Evolutionary conservation across 2,329 filamentous ascomycete genomes (phyloP), one percentile per base, ranked within the genome.

Genomic region (Alternaria solani): DNA sequence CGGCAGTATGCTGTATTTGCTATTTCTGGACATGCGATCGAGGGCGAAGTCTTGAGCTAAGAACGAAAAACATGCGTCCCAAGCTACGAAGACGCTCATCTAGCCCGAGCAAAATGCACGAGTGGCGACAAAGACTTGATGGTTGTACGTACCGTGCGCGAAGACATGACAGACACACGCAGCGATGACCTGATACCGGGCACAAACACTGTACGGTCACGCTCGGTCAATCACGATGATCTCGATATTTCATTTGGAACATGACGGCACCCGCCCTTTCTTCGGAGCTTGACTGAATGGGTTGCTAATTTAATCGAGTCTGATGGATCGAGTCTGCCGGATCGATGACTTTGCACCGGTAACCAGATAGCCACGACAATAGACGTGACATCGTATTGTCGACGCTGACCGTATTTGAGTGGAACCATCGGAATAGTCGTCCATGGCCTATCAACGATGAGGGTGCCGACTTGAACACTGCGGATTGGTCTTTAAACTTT

Each of bases 1-100:
- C 32, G 46, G 20, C 20, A 32, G 32, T 36, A 49, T 32, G 20
- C 30, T 49, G 38, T 26, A 3, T 49, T 49, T 49, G 32, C 46
- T 38, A 49, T 49, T 49, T 49, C 16, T 49, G 46, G 20, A 49
- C 32, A 20, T 11, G 46, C 46, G 20, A 49, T 38, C 30, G 46
- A n/a, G 5, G 7, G 20, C 30, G 36, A 8, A 8, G 32, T 14
- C 30, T 18, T 12, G 9, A 36, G 34, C 20, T 14, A 20, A 34
- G 30, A n/a, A 49, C 12, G 32, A 38, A 49, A 36, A 8, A 7
- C 32, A 25, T 12, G 20, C 32, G 14, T 42, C 39, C 20, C 16
- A 36, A 12, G 18, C 11, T 36, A 38, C 16, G 34, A 36, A 32
- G 32, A 25, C 20, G 7, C 16, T n/a, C 46, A 49, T 49, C 46